These are phyloP conservation scores for Ceratopteris richardii DNA, from an alignment of 75 land plant species.

Conservation along the genomic window DNA sequence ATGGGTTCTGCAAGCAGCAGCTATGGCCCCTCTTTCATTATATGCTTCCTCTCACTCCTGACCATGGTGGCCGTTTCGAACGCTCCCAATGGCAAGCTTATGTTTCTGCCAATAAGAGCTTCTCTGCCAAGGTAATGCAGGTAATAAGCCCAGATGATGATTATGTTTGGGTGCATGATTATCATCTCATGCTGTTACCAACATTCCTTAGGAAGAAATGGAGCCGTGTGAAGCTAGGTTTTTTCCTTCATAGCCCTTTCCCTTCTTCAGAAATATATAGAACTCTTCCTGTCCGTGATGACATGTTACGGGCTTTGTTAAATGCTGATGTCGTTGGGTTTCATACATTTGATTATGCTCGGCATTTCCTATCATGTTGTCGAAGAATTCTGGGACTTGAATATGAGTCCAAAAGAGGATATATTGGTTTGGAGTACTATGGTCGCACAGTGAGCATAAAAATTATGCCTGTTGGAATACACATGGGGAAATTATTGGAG, in stretches of 20 bases:
- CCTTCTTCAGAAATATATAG: conserved; percentile 53
- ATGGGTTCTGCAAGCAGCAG: conserved; percentile 53
- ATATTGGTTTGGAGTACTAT: conserved; percentile 48
- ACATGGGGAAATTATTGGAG: conserved; percentile 40
- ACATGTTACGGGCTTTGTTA: conserved; percentile 33
- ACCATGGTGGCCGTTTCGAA: conserved; percentile 40
- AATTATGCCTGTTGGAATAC: conserved; percentile 50
- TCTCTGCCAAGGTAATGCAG: conserved; percentile 48
- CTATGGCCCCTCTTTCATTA: conserved; percentile 60
- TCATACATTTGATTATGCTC: conserved; percentile 51
- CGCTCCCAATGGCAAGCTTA: conserved; percentile 47
- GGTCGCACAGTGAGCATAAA: conserved; percentile 49
- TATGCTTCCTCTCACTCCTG: conserved; percentile 39
- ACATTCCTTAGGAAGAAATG: conserved; percentile 37
- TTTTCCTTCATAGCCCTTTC: conserved; percentile 47
- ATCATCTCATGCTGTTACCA: conserved; percentile 49
- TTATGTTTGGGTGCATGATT: conserved; percentile 59
- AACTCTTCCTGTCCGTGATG: conserved; percentile 47
- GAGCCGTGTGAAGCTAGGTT: conserved; percentile 40
- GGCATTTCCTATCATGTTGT: conserved; percentile 46
- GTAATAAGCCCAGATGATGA: conserved; percentile 49
- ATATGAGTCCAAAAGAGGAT: conserved; percentile 47
- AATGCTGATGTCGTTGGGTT: conserved; percentile 45
- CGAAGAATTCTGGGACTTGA: conserved; percentile 42
- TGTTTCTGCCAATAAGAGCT: conserved; percentile 39